phyloP scores from a whole-genome alignment of 805 yeast genomes.

The Kuraishia piskuri region DNA sequence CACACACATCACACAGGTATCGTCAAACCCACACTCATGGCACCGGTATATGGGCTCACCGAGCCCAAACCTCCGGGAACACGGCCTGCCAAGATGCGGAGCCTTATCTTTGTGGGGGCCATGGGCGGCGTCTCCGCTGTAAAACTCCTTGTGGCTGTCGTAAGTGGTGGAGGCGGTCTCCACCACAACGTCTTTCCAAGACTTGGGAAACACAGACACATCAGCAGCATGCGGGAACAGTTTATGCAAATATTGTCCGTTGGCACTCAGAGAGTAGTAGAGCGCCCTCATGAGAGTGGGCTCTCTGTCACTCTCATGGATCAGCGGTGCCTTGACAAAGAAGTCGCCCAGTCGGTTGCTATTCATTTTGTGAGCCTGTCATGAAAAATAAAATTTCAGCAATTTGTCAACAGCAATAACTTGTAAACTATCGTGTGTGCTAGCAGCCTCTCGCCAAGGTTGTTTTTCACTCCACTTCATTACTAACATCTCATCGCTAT shows the following conservation, averaged over 20 bases:
- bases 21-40: slow-evolving; percentile 68
- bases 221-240: slow-evolving; percentile 12
- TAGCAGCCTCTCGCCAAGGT: too few relatives aligned
- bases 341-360: slow-evolving; percentile 5
- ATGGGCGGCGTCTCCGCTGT: neutral
- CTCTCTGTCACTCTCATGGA: neutral
- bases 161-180: neutral
- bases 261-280: slow-evolving; percentile 9
- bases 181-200: slow-evolving; percentile 14
- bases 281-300: slow-evolving; percentile 10
- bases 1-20: slow-evolving; percentile 69
- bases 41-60: slow-evolving; percentile 71
- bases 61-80: slow-evolving; percentile 52
- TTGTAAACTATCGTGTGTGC: too few relatives aligned
- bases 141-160: neutral
- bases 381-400: too few relatives aligned
- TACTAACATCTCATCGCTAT: too few relatives aligned
- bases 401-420: too few relatives aligned
- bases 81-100: slow-evolving; percentile 52
- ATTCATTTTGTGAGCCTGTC: too few relatives aligned
- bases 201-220: slow-evolving; percentile 13
- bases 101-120: slow-evolving; percentile 8
- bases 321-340: slow-evolving; percentile 3
- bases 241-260: slow-evolving; percentile 8
- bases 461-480: too few relatives aligned